Conservation (phyloP, 768 basidiomycete genomes). For the Gloeopeniophorella convolvens region DNA sequence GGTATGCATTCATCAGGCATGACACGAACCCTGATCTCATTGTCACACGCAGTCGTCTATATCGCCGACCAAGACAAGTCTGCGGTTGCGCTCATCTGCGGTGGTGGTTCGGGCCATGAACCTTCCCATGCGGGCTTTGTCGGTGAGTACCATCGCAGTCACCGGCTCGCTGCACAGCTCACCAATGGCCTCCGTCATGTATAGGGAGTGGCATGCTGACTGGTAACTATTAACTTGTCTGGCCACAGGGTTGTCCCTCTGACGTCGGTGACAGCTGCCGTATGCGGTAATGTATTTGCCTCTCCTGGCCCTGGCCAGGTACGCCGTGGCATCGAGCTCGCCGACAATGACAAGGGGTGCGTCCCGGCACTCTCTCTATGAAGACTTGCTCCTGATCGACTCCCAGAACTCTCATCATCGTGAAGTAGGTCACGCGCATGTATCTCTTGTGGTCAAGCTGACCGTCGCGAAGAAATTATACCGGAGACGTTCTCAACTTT, state of each 20-base stretch:
- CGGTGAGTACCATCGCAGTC: conserved; percentile 41
- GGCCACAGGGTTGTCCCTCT: neutral
- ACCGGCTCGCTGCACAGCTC: neutral
- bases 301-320: conserved; percentile 87
- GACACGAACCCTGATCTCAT: neutral
- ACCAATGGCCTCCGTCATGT: neutral
- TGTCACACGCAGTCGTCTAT: conserved; percentile 48
- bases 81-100: conserved; percentile 73
- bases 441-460: neutral
- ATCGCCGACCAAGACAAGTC: conserved; percentile 47
- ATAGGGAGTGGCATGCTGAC: conserved; percentile 73
- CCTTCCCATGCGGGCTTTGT: conserved; percentile 87
- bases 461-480: conserved; percentile 62
- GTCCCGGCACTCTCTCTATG: conserved; percentile 16
- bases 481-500: conserved; percentile 88
- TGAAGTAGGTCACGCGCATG: conserved; percentile 47
- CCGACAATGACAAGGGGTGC: conserved; percentile 67
- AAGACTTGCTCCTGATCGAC: neutral
- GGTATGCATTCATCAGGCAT: conserved; percentile 35
- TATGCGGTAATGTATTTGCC: conserved; percentile 87
- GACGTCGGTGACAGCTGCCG: conserved; percentile 44
- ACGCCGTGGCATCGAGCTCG: conserved; percentile 68
- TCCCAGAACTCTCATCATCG: conserved; percentile 68
- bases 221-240: conserved; percentile 33
- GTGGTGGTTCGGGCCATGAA: conserved; percentile 87